Evolutionary conservation across 2,329 filamentous ascomycete genomes (phyloP).

Genomic region (Fusarium armeniacum): DNA sequence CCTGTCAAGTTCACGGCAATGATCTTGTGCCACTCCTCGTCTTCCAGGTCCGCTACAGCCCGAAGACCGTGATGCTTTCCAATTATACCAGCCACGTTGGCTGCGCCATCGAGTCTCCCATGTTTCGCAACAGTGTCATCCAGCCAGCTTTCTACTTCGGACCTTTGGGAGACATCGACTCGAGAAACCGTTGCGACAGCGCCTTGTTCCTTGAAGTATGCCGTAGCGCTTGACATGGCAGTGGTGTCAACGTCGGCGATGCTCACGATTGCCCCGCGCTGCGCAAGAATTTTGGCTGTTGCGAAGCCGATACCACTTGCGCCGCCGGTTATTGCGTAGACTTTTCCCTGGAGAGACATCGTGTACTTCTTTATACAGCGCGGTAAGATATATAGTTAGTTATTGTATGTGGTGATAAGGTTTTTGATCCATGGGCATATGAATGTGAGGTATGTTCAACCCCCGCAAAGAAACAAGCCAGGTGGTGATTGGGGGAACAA

Average conservation of each 20-base stretch:
- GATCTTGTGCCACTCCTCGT: conserved; percentile 64
- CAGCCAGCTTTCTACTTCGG: conserved; percentile 67
- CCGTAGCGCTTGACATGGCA: conserved; percentile 50
- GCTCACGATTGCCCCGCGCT: conserved; percentile 57
- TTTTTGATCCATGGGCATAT: not conserved
- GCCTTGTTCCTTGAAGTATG: conserved; percentile 51
- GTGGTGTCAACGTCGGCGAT: conserved; percentile 56
- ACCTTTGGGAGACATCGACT: conserved; percentile 64
- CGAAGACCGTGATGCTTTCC: conserved; percentile 59
- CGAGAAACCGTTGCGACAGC: conserved; percentile 54
- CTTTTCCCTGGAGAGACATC: conserved; percentile 54
- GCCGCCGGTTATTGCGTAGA: conserved; percentile 60
- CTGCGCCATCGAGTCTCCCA: conserved; percentile 67
- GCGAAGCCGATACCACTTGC: conserved; percentile 62
- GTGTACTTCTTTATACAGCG: not conserved
- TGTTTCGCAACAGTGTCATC: conserved; percentile 61
- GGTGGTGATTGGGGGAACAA: conserved; percentile 7
- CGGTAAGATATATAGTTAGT: not conserved
- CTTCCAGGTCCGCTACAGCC: conserved; percentile 60
- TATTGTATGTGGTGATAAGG: not conserved
- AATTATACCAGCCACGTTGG: conserved; percentile 68
- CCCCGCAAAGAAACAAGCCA: not conserved
- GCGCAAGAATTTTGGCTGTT: conserved; percentile 56
- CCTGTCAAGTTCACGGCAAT: conserved; percentile 65
- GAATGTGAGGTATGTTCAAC: not conserved